Evolutionary conservation across 129 eudicot species (phyloP).

Genomic region (Ambrosia trifida): DNA sequence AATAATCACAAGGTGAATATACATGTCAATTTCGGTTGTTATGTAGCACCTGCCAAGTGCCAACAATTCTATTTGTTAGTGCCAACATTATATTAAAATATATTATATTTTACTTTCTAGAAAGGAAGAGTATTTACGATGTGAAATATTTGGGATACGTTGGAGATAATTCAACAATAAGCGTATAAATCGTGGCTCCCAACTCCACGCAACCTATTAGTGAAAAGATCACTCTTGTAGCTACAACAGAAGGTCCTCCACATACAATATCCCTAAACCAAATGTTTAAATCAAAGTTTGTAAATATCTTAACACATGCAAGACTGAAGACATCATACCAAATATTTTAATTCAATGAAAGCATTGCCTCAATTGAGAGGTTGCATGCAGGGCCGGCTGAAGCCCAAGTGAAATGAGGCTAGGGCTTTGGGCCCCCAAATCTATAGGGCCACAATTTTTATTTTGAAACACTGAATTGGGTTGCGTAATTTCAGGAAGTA

Average conservation of each 20-base stretch:
- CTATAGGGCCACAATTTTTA: too few species aligned
- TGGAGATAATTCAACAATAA: neutral
- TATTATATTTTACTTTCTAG: neutral
- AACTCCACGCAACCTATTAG: neutral
- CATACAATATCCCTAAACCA: neutral
- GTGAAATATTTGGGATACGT: neutral
- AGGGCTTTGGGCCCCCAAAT: too few species aligned
- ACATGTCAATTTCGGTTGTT: neutral
- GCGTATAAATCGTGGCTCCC: neutral
- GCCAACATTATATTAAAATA: neutral
- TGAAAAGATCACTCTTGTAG: neutral
- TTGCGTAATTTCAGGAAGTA: too few species aligned
- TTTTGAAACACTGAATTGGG: too few species aligned
- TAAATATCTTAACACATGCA: too few species aligned
- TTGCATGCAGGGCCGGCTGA: too few species aligned
- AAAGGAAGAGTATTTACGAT: neutral
- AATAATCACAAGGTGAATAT: neutral
- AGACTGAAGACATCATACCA: too few species aligned
- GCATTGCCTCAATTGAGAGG: too few species aligned
- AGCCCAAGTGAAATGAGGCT: too few species aligned
- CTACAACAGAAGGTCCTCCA: neutral
- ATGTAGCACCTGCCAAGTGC: neutral
- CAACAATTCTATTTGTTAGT: neutral
- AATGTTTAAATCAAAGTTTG: too few species aligned
- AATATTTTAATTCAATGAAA: too few species aligned